These are phyloP conservation scores for Panicum hallii DNA, from an alignment of 202 grass and related monocot species.

Conservation along the genomic window DNA sequence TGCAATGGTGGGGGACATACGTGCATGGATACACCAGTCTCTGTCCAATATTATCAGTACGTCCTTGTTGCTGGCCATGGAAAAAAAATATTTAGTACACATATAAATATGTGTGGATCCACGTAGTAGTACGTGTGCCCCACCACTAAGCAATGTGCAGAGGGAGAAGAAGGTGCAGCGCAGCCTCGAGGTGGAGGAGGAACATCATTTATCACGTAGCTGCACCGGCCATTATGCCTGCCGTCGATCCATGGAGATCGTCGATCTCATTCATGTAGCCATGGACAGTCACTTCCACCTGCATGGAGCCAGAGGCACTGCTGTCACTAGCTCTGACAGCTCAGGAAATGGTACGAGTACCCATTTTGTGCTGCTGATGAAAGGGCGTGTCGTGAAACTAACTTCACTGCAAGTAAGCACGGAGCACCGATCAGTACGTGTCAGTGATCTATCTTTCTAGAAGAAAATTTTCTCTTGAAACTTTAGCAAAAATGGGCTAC, in stretches of 20 bases:
- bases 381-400: neutral
- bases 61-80: neutral
- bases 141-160: conserved; percentile 1
- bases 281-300: conserved; percentile 18
- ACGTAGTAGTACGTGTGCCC: neutral
- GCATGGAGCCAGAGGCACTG: conserved; percentile 6
- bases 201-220: conserved; percentile 36
- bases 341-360: neutral
- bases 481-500: too few relatives aligned
- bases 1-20: conserved; percentile 45
- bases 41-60: neutral
- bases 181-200: conserved; percentile 1
- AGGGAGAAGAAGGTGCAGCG: neutral
- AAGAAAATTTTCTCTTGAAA: too few relatives aligned
- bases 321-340: neutral
- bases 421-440: too few relatives aligned
- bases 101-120: neutral
- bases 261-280: neutral
- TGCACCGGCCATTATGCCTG: conserved; percentile 9
- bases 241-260: conserved; percentile 12
- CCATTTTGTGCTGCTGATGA: neutral
- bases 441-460: too few relatives aligned
- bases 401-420: neutral
- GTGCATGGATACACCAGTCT: conserved; percentile 34
- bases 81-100: neutral